Evolutionary conservation across 352 stramenopile genomes (phyloP), one percentile per base, ranked within the genome.

Genomic region (Globisporangium mamillatum): DNA sequence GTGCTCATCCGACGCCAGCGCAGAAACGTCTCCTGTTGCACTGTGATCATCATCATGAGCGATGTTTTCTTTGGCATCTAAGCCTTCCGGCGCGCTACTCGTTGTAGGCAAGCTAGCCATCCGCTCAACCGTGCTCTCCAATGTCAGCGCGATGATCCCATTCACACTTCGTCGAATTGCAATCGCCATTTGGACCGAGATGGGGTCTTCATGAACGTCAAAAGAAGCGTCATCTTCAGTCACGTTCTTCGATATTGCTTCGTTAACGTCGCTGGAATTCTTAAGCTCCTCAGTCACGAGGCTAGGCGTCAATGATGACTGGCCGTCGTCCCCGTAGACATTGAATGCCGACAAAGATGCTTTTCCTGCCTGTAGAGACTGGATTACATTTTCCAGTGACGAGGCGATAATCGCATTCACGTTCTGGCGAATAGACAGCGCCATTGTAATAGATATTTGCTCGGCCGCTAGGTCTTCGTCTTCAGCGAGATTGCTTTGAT

Each of bases 381-480:
- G 60, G 0, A 81, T 41, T 32, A 79, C 74, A 34, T 56, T 75
- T 29, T 68, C 66, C 0, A 86, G 29, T 10, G 76, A 82, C 56
- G 72, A 67, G 18, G 70, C 73, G 58, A 86, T 76, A 60, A 75
- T 82, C 7, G 67, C 73, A 38, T 78, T 72, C 16, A 86, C 79
- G 60, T 72, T 81, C 38, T 70, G 71, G 3, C 71, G 69, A 63
- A 86, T 79, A 27, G 76, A 75, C 4, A 74, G 69, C 7, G 67
- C 71, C 67, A 82, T 82, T 7, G 58, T 54, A 1, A 74, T 67
- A 2, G 65, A 77, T 36, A 71, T 25, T 27, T 41, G 9, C 6
- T 63, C 60, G 9, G 56, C 36, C 2, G 22, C 3, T 29, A 32
- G n/a, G 22, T 22, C 38, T 22, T 56, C 14, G 10, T 60, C 52